Evolutionary conservation across 345 rosid species (phyloP).

Genomic region (Dimocarpus longan): DNA sequence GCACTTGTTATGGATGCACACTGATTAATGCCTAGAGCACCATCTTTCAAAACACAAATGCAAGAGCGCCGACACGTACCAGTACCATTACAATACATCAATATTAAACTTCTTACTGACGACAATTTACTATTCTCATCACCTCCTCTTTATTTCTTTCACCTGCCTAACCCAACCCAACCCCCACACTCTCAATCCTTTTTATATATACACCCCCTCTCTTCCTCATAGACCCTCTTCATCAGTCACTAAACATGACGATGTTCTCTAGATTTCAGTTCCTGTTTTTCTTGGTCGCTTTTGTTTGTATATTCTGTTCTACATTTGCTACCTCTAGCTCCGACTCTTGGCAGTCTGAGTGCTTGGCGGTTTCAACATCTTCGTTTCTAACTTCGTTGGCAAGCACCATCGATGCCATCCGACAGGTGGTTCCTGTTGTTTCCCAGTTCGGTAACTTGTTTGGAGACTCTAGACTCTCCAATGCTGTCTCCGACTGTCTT

Average conservation of each 20-base stretch:
- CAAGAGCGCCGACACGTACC: conserved; percentile 12
- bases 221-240: neutral
- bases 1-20: neutral
- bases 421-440: conserved; percentile 36
- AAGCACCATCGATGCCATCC: conserved; percentile 38
- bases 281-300: neutral
- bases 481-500: conserved; percentile 62
- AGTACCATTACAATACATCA: neutral
- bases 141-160: conserved; percentile 1
- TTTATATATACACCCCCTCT: neutral
- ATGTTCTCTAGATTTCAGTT: neutral
- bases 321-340: neutral
- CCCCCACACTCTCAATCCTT: no score
- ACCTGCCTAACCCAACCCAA: neutral
- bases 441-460: conserved; percentile 37
- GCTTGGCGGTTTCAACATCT: conserved; percentile 43
- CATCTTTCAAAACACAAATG: neutral
- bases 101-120: neutral
- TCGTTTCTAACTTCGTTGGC: conserved; percentile 49
- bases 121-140: neutral
- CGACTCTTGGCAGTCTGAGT: conserved; percentile 23
- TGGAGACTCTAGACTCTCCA: conserved; percentile 43
- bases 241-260: neutral
- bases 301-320: neutral
- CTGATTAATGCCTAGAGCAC: no score